Conservation (phyloP, 2,329 filamentous ascomycete species). For the Pyrenochaeta sp. region DNA sequence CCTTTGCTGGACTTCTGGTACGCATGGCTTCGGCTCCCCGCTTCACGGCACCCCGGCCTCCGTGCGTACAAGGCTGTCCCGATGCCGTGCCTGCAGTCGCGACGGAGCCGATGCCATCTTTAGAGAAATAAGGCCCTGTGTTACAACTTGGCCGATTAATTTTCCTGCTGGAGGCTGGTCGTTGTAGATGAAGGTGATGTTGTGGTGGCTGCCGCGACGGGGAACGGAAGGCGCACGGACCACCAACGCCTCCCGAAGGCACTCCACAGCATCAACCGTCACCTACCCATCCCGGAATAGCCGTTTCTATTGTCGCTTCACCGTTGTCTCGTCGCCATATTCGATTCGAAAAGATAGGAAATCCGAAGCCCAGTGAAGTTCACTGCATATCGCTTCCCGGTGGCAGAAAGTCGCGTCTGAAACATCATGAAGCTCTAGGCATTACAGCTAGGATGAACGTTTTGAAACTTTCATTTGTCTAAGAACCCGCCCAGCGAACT, state of each 20-base stretch:
- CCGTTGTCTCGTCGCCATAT: background rate
- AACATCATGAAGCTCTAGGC: too few species aligned
- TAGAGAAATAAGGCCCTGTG: conserved; percentile 26
- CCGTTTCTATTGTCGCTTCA: background rate
- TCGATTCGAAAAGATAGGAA: too few species aligned
- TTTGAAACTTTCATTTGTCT: too few species aligned
- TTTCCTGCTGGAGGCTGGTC: background rate
- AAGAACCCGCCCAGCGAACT: too few species aligned
- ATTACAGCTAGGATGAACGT: too few species aligned
- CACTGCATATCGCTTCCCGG: too few species aligned
- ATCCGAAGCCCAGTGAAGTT: too few species aligned
- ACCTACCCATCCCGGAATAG: background rate
- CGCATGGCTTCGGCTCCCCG: conserved; percentile 44
- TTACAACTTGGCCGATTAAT: conserved; percentile 16
- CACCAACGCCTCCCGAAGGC: conserved; percentile 7
- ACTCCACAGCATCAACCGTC: conserved; percentile 5
- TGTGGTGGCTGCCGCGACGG: conserved; percentile 17
- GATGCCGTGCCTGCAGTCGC: conserved; percentile 25
- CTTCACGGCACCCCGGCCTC: conserved; percentile 33
- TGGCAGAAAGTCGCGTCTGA: too few species aligned
- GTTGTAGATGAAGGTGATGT: conserved; percentile 1
- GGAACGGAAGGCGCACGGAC: conserved; percentile 14
- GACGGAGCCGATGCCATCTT: conserved; percentile 37
- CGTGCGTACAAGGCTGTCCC: conserved; percentile 23
- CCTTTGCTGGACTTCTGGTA: conserved; percentile 23